Base-by-base conservation (phyloP, 176 grass and related monocot genomes). In the Poa annua region DNA sequence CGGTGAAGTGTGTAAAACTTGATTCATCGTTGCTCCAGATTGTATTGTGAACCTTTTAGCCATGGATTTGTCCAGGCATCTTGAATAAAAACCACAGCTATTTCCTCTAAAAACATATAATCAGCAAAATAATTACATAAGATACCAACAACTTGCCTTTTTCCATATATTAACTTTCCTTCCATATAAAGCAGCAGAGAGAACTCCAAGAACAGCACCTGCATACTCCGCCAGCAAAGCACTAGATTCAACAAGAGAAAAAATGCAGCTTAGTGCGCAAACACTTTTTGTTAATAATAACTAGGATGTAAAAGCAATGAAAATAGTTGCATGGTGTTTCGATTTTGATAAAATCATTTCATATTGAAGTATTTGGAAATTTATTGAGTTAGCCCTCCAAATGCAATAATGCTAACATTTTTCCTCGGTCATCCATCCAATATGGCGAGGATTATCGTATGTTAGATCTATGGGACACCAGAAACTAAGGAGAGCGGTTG, bases 171-270 rank as follows among this genome's bases (percentile, higher is more conserved):
- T 88, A 74, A 90, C 93, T 85, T 89, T 93, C 76, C 93, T 83
- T 90, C 96, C 93, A 87, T 96, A 96, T 75, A 98, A 96, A 84
- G 85, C 83, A 70, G 93, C 91, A 70, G 96, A 98, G 63, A 98
- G 88, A 88, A 99, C 93, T 88, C 96, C 96, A 90, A 99, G 92
- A 81, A 96, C 83, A 48, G 96, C 96, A 88, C 96, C 96, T 71
- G 96, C 89, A 81, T 99, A 99, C 83, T 99, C 93, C 21, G 89
- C 93, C 78, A 96, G 79, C 78, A 99, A 74, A 81, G 93, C 71
- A n/a, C 96, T 99, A 88, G 67, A 82, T 78, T 82, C 89, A 90
- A 85, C 45, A 77, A 79, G 66, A 80, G 71, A 84, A 66, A 29
- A 48, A 92, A 44, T 76, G 34, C 24, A 83, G 51, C 74, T 88